Conservation (phyloP, 805 yeast genomes). For the Candida peoriensis region DNA sequence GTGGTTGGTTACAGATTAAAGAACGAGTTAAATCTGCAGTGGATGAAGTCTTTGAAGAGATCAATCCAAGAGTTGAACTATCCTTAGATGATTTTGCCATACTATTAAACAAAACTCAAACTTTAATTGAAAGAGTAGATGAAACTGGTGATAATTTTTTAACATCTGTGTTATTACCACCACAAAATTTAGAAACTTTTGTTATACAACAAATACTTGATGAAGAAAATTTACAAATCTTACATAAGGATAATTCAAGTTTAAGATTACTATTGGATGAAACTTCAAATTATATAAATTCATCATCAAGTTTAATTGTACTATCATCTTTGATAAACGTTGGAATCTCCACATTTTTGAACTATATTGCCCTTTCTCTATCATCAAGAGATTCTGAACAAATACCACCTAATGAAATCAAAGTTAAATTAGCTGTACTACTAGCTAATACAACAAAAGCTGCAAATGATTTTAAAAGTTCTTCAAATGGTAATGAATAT, state of each 20-base stretch:
- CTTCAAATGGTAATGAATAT: conserved; percentile 33
- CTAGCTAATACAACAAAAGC: conserved; percentile 68
- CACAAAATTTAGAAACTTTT: conserved; percentile 44
- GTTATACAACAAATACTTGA: conserved; percentile 52
- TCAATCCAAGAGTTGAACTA: conserved; percentile 72
- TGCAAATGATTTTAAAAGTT: conserved; percentile 46
- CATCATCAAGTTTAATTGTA: conserved; percentile 31
- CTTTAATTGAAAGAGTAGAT: conserved; percentile 27
- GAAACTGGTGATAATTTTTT: conserved; percentile 17
- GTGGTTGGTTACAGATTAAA: conserved; percentile 68
- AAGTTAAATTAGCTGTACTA: conserved; percentile 59
- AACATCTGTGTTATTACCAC: conserved; percentile 40
- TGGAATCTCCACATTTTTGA: conserved; percentile 32
- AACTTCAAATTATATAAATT: conserved; percentile 35
- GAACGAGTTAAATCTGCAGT: conserved; percentile 53
- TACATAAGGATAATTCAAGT: conserved; percentile 26
- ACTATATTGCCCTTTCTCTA: conserved; percentile 20
- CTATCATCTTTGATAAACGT: conserved; percentile 30
- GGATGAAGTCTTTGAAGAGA: conserved; percentile 49
- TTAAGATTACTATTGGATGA: conserved; percentile 36
- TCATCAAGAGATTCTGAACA: conserved; percentile 12
- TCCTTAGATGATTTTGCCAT: conserved; percentile 54
- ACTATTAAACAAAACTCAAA: conserved; percentile 35
- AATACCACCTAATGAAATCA: conserved; percentile 20
- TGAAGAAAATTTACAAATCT: conserved; percentile 29